These are phyloP conservation scores for Lepidium didymum DNA, from an alignment of 345 rosid genomes.

Conservation along the genomic window DNA sequence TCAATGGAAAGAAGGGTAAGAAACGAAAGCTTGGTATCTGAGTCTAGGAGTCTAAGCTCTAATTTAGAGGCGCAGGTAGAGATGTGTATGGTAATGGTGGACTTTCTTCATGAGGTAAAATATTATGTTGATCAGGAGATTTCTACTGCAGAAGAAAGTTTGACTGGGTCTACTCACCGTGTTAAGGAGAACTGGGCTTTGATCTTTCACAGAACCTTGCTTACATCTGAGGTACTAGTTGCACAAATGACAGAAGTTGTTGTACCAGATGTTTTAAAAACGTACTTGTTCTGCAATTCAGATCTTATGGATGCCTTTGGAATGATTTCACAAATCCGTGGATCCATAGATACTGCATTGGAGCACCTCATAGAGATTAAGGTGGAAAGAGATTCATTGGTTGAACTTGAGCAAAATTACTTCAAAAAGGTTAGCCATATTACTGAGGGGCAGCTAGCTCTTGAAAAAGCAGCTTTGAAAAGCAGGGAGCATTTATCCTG, in stretches of 20 bases:
- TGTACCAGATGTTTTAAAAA: constrained; percentile 58
- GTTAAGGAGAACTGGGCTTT: constrained; percentile 54
- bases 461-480: constrained; percentile 76
- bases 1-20: constrained; percentile 32
- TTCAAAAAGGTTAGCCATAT: constrained; percentile 76
- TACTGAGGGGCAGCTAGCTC: constrained; percentile 76
- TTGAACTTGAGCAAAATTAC: constrained; percentile 76
- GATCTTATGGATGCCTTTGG: constrained; percentile 84
- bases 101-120: constrained; percentile 49
- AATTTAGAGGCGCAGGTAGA: constrained; percentile 75
- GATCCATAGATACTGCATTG: constrained; percentile 65
- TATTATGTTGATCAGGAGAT: constrained; percentile 38
- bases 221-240: constrained; percentile 50
- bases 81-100: constrained; percentile 56
- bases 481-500: constrained; percentile 89
- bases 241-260: constrained; percentile 61
- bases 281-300: constrained; percentile 58
- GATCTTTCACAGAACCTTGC: constrained; percentile 47
- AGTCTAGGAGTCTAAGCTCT: constrained; percentile 41
- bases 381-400: constrained; percentile 64
- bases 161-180: constrained; percentile 25
- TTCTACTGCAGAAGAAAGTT: constrained; percentile 22
- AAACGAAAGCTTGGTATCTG: constrained; percentile 27
- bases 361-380: constrained; percentile 75
- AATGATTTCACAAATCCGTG: constrained; percentile 66